Evolutionary conservation across 2,329 filamentous ascomycete genomes (phyloP).

Genomic region (Monosporascus sp.): DNA sequence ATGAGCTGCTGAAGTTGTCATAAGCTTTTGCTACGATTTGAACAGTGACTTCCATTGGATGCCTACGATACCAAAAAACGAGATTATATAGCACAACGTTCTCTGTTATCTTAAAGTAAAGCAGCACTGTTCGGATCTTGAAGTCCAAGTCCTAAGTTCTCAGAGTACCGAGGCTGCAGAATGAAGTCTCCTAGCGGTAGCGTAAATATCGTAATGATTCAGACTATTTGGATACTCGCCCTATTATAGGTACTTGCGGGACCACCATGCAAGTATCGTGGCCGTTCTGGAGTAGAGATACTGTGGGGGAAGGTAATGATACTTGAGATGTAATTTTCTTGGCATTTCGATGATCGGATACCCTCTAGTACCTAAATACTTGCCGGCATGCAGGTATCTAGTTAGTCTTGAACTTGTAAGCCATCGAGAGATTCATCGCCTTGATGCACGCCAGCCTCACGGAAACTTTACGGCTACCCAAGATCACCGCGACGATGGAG

Average conservation of each 20-base stretch:
- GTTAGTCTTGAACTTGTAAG: neutral
- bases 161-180: neutral
- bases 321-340: conserved; percentile 17
- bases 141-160: too few relatives aligned
- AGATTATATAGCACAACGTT: too few relatives aligned
- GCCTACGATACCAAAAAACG: too few relatives aligned
- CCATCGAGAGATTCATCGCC: too few relatives aligned
- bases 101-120: too few relatives aligned
- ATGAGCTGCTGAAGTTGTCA: too few relatives aligned
- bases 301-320: conserved; percentile 24
- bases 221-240: neutral
- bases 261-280: conserved; percentile 20
- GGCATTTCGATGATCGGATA: conserved; percentile 11
- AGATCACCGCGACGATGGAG: too few relatives aligned
- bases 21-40: too few relatives aligned
- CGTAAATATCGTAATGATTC: neutral
- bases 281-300: conserved; percentile 14
- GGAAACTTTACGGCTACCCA: too few relatives aligned
- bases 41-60: too few relatives aligned
- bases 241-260: conserved; percentile 24
- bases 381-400: neutral
- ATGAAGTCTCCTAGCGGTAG: neutral
- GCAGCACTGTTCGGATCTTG: too few relatives aligned
- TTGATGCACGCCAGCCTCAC: too few relatives aligned
- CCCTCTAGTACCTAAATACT: neutral